Evolutionary conservation across 805 yeast genomes (phyloP).

Genomic region (Lachancea sp.): DNA sequence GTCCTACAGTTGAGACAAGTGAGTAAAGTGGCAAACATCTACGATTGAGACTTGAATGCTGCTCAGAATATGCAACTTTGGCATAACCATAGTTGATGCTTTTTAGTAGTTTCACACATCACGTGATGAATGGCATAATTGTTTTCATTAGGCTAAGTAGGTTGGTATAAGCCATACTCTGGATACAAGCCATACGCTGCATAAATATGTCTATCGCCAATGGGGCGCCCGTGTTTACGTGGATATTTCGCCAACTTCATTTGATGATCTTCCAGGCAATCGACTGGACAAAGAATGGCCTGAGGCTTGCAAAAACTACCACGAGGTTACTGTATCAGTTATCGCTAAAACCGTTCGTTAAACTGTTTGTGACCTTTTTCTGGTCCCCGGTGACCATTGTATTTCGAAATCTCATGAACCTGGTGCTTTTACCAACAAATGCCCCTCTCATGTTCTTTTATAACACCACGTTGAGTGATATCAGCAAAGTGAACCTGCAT

Average conservation of each 20-base stretch:
- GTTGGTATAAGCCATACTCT: too few species aligned
- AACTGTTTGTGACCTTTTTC: slow-evolving; percentile 6
- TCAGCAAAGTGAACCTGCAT: slow-evolving; percentile 13
- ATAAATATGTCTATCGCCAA: not conserved
- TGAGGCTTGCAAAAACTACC: not conserved
- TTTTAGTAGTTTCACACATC: too few species aligned
- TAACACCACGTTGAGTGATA: slow-evolving; percentile 20
- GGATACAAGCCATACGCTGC: not conserved
- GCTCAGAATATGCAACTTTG: too few species aligned
- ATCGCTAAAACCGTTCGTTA: slow-evolving; percentile 3
- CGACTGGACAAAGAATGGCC: not conserved
- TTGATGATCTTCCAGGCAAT: not conserved
- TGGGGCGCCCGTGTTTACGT: not conserved
- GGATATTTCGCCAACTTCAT: not conserved
- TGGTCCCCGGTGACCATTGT: slow-evolving; percentile 20
- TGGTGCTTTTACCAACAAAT: slow-evolving; percentile 24
- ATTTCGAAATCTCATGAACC: slow-evolving; percentile 12
- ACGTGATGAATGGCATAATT: too few species aligned
- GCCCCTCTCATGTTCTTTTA: slow-evolving; percentile 21
- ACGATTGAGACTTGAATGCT: too few species aligned
- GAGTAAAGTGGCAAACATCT: too few species aligned
- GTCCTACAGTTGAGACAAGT: too few species aligned
- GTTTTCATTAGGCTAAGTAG: too few species aligned
- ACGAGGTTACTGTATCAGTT: not conserved
- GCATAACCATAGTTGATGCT: too few species aligned